Evolutionary conservation across 2,329 filamentous ascomycete genomes (phyloP).

Genomic region (Samsoniella hepiali): DNA sequence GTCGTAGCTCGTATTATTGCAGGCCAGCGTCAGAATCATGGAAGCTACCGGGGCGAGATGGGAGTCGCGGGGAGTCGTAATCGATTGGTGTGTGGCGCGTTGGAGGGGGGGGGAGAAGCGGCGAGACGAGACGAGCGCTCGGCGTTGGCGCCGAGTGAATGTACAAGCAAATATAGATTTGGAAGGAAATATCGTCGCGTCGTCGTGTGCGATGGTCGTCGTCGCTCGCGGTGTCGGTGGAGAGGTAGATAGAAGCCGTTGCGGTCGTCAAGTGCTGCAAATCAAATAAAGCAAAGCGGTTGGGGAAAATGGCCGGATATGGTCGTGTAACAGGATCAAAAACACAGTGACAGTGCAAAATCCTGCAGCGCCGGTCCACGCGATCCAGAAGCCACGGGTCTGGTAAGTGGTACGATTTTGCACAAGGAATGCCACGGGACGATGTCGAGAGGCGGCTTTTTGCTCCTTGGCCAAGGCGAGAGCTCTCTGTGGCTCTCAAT

Average conservation of each 20-base stretch:
- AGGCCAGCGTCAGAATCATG: conserved; percentile 49
- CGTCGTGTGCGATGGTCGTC: neutral
- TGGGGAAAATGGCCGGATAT: neutral
- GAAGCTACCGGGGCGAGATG: conserved; percentile 36
- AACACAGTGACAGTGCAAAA: neutral
- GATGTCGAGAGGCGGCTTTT: conserved; percentile 9
- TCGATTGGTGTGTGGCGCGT: neutral
- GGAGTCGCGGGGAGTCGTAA: conserved; percentile 4
- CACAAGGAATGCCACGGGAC: neutral
- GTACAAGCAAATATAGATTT: neutral
- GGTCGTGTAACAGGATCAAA: conserved; percentile 1
- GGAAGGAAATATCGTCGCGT: neutral
- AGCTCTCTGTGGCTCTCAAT: conserved; percentile 4
- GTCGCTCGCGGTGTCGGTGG: neutral
- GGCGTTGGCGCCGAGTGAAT: neutral
- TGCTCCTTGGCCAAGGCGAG: conserved; percentile 1
- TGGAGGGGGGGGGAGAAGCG: neutral
- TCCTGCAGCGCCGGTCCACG: neutral
- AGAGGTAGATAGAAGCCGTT: conserved; percentile 9
- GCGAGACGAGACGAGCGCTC: neutral
- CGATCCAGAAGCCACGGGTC: conserved; percentile 1
- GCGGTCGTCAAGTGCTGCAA: conserved; percentile 13
- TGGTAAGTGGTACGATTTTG: neutral
- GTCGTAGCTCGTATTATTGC: conserved; percentile 43
- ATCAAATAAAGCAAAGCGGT: conserved; percentile 9